Percentiles rank a stretch among this genome's conserved stretches.
phyloP scores from a whole-genome alignment of 257 asterid genomes.

The Penstemon newberryi region DNA sequence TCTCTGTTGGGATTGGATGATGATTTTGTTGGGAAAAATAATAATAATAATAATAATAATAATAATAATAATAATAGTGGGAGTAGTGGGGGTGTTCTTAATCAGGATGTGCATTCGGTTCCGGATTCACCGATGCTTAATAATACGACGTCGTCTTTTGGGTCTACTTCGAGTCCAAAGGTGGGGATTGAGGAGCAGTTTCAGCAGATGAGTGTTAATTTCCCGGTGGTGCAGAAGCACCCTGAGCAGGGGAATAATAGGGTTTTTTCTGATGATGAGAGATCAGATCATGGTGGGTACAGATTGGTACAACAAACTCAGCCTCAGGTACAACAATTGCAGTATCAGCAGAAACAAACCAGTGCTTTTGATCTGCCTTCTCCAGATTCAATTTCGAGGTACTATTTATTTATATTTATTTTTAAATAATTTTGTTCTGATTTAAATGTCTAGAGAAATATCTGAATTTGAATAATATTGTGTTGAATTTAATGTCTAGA shows the following conservation, averaged over 20 bases:
- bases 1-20: constrained; percentile 77
- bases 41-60: not conserved
- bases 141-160: constrained; percentile 71
- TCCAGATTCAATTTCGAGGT: constrained; percentile 95
- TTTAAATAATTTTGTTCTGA: not conserved
- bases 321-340: constrained; percentile 51
- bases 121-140: constrained; percentile 87
- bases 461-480: constrained; percentile 18
- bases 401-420: not conserved
- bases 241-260: constrained; percentile 50
- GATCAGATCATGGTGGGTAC: constrained; percentile 77
- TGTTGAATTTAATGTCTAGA: no score
- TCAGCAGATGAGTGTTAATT: constrained; percentile 46
- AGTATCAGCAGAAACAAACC: not conserved
- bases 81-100: not conserved
- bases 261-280: constrained; percentile 68
- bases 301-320: constrained; percentile 49
- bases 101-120: constrained; percentile 36
- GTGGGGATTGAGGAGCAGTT: constrained; percentile 80
- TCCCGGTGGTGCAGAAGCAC: no score
- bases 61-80: no score
- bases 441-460: not conserved
- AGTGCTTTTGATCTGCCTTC: constrained; percentile 42
- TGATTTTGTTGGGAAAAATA: constrained; percentile 38
- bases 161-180: constrained; percentile 68